These are phyloP conservation scores for Corylus heterophylla DNA, from an alignment of 306 rosid genomes.

Conservation along the genomic window DNA sequence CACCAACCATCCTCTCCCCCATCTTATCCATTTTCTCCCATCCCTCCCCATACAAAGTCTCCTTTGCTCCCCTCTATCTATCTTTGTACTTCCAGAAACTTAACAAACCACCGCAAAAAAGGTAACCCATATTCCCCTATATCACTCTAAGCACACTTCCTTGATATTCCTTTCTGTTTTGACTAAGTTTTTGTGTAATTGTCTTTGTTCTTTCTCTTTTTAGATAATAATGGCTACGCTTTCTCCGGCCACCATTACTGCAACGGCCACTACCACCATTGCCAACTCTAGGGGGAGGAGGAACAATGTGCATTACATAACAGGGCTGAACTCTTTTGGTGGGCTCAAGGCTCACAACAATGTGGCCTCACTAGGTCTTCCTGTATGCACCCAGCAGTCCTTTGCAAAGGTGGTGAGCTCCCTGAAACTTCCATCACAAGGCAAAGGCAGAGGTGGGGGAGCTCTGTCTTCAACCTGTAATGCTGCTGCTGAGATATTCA, in stretches of 20 bases:
- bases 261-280: conserved; percentile 30
- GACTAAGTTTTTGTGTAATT: not conserved
- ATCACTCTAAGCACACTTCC: not conserved
- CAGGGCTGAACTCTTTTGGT: conserved; percentile 53
- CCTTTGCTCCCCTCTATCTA: conserved; percentile 13
- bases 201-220: not conserved
- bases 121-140: not conserved
- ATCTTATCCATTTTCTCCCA: conserved; percentile 55
- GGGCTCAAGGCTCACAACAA: conserved; percentile 65
- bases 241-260: conserved; percentile 48
- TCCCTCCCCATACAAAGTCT: conserved; percentile 34
- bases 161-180: not conserved
- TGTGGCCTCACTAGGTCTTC: conserved; percentile 57
- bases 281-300: conserved; percentile 34
- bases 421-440: conserved; percentile 49
- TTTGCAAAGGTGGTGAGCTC: conserved; percentile 69
- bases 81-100: conserved; percentile 23
- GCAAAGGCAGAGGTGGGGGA: conserved; percentile 49
- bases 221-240: conserved; percentile 57
- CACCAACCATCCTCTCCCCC: conserved; percentile 51
- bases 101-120: conserved; percentile 10
- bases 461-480: conserved; percentile 64
- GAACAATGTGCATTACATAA: conserved; percentile 43
- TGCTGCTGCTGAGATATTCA: conserved; percentile 80
- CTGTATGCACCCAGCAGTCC: conserved; percentile 49